Evolutionary conservation across 2,329 filamentous ascomycete species (phyloP), one percentile per base, ranked within the genome.

Genomic region (Stagonosporopsis vannaccii): DNA sequence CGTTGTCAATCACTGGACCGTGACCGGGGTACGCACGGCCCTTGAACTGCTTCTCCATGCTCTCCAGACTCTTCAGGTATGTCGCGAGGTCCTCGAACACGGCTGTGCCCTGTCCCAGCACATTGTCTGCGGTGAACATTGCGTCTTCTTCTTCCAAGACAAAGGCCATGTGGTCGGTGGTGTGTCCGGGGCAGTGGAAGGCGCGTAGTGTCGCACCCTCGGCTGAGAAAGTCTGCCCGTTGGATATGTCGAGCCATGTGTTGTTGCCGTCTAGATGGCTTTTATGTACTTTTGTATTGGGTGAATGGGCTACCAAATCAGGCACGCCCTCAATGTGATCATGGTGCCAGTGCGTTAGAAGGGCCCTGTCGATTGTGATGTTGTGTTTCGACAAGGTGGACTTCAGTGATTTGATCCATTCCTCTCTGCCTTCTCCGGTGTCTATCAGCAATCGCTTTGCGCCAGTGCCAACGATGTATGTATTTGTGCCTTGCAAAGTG

Each of bases 311-410:
- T 17, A 87, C 79, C 1, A 97, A 80, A 66, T 96, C 87, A 2
- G 78, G 73, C 22, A 97, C 84, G 7, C 95, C 95, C 22, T 87
- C 85, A 6, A 88, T 84, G 71, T 99, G 95, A 71, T 99, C 95
- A 37, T 80, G 84, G 72, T 99, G 95, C 92, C 93, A 96, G 75
- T 99, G 95, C 0, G 93, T 96, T 44, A 99, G 81, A 20, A 99
- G 81, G 0, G 88, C 87, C 17, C 82, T 79, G n/a, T 85, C 81
- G 22, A 98, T 80, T 0, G 81, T 84, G 19, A 89, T 89, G 22
- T 87, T 83, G 72, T 96, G 90, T 22, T 85, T 78, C 6, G 80
- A 75, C 2, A 98, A 82, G 0, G 88, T 85, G 4, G 81, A 77
- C 61, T 85, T 84, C 32, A 99, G 77, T 0, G 85, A 83, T 0